Evolutionary conservation across 129 eudicot genomes (phyloP).

Genomic region (Flaveria sonorensis): DNA sequence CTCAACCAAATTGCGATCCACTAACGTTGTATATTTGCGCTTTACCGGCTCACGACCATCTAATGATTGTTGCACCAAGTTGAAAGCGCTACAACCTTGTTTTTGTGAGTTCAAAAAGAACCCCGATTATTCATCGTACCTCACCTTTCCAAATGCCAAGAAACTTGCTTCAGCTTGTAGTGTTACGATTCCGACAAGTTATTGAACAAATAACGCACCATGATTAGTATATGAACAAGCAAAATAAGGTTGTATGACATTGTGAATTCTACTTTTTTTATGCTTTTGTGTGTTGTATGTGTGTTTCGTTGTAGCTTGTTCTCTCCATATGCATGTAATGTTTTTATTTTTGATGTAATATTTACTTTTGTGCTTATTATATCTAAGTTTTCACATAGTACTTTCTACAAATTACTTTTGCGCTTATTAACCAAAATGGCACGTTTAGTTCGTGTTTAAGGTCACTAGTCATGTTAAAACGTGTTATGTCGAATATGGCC

Average conservation of each 20-base stretch:
- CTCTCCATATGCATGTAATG: not conserved
- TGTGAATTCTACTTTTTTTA: not conserved
- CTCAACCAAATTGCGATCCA: not conserved
- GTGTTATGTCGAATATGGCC: too few species aligned
- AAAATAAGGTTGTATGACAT: not conserved
- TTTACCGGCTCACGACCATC: not conserved
- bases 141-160: constrained; percentile 6
- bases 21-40: not conserved
- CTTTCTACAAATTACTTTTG: too few species aligned
- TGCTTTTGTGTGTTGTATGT: not conserved
- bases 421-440: too few species aligned
- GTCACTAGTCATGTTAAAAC: too few species aligned
- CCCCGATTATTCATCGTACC: not conserved
- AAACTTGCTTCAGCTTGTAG: not conserved
- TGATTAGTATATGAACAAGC: not conserved
- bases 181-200: not conserved
- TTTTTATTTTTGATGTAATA: not conserved
- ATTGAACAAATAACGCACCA: not conserved
- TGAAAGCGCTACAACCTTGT: not conserved
- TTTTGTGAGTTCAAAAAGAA: constrained; percentile 2
- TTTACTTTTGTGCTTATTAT: too few species aligned
- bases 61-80: not conserved
- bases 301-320: not conserved
- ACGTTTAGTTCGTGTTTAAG: too few species aligned
- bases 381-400: not conserved